Evolutionary conservation across 2,329 filamentous ascomycete species (phyloP), one percentile per base, ranked within the genome.

Genomic region (Sclerotinia sclerotiorum): DNA sequence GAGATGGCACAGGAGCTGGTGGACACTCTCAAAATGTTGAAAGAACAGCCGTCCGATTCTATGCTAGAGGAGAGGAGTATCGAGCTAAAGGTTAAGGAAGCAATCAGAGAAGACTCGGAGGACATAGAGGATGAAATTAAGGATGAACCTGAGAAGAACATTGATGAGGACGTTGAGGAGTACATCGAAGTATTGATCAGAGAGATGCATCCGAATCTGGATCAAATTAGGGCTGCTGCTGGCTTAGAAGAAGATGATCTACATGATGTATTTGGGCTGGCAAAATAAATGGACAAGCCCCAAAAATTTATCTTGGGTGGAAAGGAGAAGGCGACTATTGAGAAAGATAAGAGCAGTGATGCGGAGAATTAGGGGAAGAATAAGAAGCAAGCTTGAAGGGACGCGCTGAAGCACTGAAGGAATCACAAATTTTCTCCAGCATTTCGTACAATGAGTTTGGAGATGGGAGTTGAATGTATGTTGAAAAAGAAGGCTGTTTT

Each of bases 161-260:
- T 51, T 15, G 60, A 63, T 2, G 5, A 32, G 1, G 21, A 8
- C 8, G 10, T 35, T 5, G 60, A 62, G n/a, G 29, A 27, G 5
- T 19, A 27, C 1, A 35, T 63, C n/a, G 60, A 63, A 39, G 4
- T 7, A 52, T 51, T 63, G 13, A 27, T 63, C 21, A 63, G 11
- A 48, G 60, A 63, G 46, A 51, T 63, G 10, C 15, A 63, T 42
- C 48, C 32, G 24, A 27, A 63, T 42, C 19, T 63, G 29, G 15
- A 63, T 39, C n/a, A 63, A 11, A 63, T 51, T 10, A 51, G 1
- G 13, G n/a, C 48, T 19, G 32, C n/a, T 7, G 29, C 32, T 51
- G 17, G 29, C 5, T 51, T 51, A 15, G 29, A 51, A 24, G 4
- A 51, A 5, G 15, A 63, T 32, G 60, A 63, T 13, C 5, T 39